Conservation (phyloP, 2,329 filamentous ascomycete species). For the Aspergillus niger region DNA sequence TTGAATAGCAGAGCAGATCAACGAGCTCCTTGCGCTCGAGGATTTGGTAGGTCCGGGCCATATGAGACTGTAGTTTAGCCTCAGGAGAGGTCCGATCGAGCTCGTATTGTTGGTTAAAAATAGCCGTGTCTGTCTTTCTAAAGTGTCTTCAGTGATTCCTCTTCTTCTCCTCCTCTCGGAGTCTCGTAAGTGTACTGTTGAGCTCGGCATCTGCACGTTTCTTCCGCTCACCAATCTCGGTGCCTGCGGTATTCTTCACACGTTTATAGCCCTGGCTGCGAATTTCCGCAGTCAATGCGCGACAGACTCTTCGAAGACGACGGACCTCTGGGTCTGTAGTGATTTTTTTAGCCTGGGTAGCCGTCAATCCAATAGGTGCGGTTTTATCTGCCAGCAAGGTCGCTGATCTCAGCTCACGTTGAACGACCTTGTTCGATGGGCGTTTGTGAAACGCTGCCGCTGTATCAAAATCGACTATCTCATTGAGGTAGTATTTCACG, state of each 20-base stretch:
- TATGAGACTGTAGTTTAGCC: not conserved
- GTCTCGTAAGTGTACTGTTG: slow-evolving; percentile 15
- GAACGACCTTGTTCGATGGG: slow-evolving; percentile 20
- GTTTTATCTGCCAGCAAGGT: slow-evolving; percentile 20
- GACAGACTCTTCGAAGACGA: slow-evolving; percentile 5
- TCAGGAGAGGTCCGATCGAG: too few species aligned
- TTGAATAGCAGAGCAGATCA: slow-evolving; percentile 11
- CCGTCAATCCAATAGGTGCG: slow-evolving; percentile 16
- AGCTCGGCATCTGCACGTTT: slow-evolving; percentile 14
- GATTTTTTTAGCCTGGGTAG: slow-evolving; percentile 12
- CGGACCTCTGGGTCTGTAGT: slow-evolving; percentile 1
- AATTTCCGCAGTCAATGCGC: too few species aligned
- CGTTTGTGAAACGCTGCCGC: slow-evolving; percentile 18
- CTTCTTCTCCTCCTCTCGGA: slow-evolving; percentile 14
- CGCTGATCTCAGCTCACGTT: slow-evolving; percentile 15
- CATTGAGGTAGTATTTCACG: slow-evolving; percentile 15
- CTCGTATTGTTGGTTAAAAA: slow-evolving; percentile 23
- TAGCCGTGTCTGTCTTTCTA: slow-evolving; percentile 20
- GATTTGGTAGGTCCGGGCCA: slow-evolving; percentile 13
- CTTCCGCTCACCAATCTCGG: slow-evolving; percentile 14
- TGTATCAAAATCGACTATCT: slow-evolving; percentile 20
- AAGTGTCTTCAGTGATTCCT: slow-evolving; percentile 24
- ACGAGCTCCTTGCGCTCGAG: slow-evolving; percentile 16
- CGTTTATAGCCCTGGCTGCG: slow-evolving; percentile 8
- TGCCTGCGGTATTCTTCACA: slow-evolving; percentile 1